A percentile compares a stretch with the other conserved stretches of the same genome.
These are phyloP conservation scores for Yarrowia divulgata DNA, from an alignment of 805 yeast genomes.

Conservation along the genomic window DNA sequence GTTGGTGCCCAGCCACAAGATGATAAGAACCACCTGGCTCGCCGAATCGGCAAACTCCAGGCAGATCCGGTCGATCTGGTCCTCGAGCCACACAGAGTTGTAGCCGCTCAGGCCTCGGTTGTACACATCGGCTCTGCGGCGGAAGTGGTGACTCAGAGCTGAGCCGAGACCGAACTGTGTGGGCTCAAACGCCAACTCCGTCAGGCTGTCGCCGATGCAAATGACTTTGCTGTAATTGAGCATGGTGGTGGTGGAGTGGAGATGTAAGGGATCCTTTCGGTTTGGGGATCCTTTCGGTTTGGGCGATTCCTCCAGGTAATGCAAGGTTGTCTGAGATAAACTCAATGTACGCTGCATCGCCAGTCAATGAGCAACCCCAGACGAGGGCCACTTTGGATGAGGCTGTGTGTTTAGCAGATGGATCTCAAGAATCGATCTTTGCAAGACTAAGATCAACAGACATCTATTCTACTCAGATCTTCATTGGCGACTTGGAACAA, in stretches of 20 bases:
- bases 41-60: constrained; percentile 6
- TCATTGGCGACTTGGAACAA: too few relatives aligned
- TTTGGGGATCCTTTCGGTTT: too few relatives aligned
- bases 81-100: constrained; percentile 14
- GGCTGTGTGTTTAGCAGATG: too few relatives aligned
- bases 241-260: not conserved
- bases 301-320: not conserved
- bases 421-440: too few relatives aligned
- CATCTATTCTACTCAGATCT: too few relatives aligned
- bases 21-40: constrained; percentile 7
- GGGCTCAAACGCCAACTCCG: constrained; percentile 33
- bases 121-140: constrained; percentile 30
- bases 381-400: too few relatives aligned
- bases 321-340: constrained; percentile 27
- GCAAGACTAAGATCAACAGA: too few relatives aligned
- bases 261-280: not conserved
- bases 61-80: constrained; percentile 29
- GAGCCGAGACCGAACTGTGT: constrained; percentile 3
- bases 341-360: constrained; percentile 1
- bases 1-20: constrained; percentile 39
- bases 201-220: constrained; percentile 21
- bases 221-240: constrained; percentile 31
- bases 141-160: constrained; percentile 14
- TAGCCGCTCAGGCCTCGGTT: constrained; percentile 27
- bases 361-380: constrained; percentile 5